Evolutionary conservation across 345 rosid genomes (phyloP), one percentile per base, ranked within the genome.

Genomic region (Hibiscus syriacus): DNA sequence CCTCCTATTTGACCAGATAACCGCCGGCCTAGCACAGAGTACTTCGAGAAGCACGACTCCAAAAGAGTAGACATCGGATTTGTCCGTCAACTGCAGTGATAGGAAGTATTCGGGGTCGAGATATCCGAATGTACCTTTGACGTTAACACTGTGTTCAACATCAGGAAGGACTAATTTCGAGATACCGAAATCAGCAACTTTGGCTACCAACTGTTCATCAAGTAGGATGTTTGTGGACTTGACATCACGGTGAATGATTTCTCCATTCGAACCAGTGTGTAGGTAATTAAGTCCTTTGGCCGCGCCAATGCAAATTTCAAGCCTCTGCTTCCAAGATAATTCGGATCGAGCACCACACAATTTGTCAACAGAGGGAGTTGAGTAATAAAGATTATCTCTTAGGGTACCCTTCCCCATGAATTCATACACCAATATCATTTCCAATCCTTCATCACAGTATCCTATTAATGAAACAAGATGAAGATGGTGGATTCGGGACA

Each of bases 381-480:
- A 67, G 5, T 55, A 29, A 64, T 81, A 86, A 10, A 84, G 68
- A 73, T 82, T 82, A 23, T 81, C 88, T 67, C 68, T 69, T 12
- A 86, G 70, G 10, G 69, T 72, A 55, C 83, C 88, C 2, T 29
- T 56, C 12, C 29, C 39, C 11, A 34, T 59, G 45, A 59, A 59
- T 4, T 82, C 88, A 7, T 82, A 83, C 11, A 86, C 86, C 48
- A 86, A 73, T 43, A 83, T 86, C 90, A 86, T 86, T 67, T 83
- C 85, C 27, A 74, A 69, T 65, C 73, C 63, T 26, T 87, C 91
- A 16, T 80, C 70, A 49, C 96, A 87, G 30, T 85, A 88, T 6
- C 96, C 97, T 0, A 77, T 80, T 55, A 90, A 74, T 12, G 97
- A 80, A 27, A 88, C 88, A 0, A 91, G 87, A 64, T 91, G 89